These are phyloP conservation scores for Hymenoscyphus salicellus DNA, from an alignment of 2,329 filamentous ascomycete species.

Conservation along the genomic window DNA sequence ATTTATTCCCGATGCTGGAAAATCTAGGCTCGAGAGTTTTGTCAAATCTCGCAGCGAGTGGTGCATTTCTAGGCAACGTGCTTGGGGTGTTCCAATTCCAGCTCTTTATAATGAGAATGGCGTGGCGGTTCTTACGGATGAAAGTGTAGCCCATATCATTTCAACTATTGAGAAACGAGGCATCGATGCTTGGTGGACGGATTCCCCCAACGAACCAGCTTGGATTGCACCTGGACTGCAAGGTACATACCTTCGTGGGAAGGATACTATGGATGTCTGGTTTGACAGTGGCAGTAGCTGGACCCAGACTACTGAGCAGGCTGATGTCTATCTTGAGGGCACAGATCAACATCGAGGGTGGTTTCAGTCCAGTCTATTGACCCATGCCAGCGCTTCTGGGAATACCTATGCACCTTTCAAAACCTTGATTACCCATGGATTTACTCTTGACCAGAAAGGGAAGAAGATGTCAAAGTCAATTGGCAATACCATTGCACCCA, in stretches of 20 bases:
- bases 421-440: slow-evolving; percentile 90
- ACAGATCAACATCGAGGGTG: slow-evolving; percentile 95
- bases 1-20: slow-evolving; percentile 76
- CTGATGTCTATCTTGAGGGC: slow-evolving; percentile 90
- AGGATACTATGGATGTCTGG: slow-evolving; percentile 99
- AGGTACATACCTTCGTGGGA: slow-evolving; percentile 67
- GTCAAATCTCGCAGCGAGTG: slow-evolving; percentile 86
- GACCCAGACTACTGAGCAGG: slow-evolving; percentile 58
- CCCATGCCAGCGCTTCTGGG: slow-evolving; percentile 56
- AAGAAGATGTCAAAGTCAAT: slow-evolving; percentile 99
- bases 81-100: slow-evolving; percentile 96
- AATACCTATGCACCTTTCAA: slow-evolving; percentile 67
- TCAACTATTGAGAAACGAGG: slow-evolving; percentile 71
- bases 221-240: slow-evolving; percentile 71
- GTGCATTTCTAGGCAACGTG: slow-evolving; percentile 94
- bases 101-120: slow-evolving; percentile 74
- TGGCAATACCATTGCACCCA: slow-evolving; percentile 79
- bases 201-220: slow-evolving; percentile 66
- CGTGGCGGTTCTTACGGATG: slow-evolving; percentile 73
- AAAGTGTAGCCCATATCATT: slow-evolving; percentile 82
- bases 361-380: slow-evolving; percentile 96
- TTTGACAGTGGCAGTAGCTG: slow-evolving; percentile 97
- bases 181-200: slow-evolving; percentile 93
- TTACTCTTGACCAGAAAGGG: slow-evolving; percentile 83
- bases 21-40: slow-evolving; percentile 76